These are phyloP conservation scores for Protostelium mycophagum DNA, from an alignment of 78 protist species.

Conservation along the genomic window DNA sequence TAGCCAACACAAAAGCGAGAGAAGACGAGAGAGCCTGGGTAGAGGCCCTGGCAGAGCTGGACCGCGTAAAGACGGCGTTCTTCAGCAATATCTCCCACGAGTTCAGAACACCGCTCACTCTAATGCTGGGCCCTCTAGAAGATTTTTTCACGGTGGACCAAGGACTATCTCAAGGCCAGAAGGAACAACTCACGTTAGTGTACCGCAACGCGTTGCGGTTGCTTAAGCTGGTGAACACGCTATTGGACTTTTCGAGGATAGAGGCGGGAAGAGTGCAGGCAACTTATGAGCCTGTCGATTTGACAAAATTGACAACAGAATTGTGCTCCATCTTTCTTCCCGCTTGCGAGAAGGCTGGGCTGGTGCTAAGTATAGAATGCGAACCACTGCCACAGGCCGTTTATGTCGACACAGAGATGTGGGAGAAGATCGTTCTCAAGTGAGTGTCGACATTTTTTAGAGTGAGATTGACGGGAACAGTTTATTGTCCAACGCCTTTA, in stretches of 20 bases:
- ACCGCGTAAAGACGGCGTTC: neutral
- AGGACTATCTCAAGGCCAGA: constrained; percentile 1
- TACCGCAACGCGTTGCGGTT: constrained; percentile 44
- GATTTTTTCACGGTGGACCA: constrained; percentile 21
- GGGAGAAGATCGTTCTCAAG: constrained; percentile 6
- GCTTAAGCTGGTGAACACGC: constrained; percentile 36
- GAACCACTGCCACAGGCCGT: neutral
- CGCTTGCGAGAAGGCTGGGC: neutral
- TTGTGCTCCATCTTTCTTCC: neutral
- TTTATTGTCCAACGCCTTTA: constrained; percentile 47
- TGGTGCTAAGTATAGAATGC: neutral
- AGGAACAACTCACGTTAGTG: constrained; percentile 30
- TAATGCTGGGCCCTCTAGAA: constrained; percentile 51
- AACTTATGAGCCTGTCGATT: constrained; percentile 30
- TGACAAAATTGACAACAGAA: neutral
- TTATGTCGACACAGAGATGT: constrained; percentile 4
- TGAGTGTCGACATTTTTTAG: constrained; percentile 7
- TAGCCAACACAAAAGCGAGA: neutral
- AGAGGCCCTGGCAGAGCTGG: neutral
- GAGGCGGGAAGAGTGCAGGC: constrained; percentile 56
- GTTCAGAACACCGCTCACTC: constrained; percentile 55
- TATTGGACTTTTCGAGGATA: constrained; percentile 49
- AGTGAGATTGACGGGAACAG: constrained; percentile 37
- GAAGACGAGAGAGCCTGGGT: neutral
- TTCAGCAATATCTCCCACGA: constrained; percentile 50